A percentile compares a stretch with the other conserved stretches of the same genome.
These are phyloP conservation scores for Alternaria gaisen DNA, from an alignment of 2,329 filamentous ascomycete species.

Conservation along the genomic window DNA sequence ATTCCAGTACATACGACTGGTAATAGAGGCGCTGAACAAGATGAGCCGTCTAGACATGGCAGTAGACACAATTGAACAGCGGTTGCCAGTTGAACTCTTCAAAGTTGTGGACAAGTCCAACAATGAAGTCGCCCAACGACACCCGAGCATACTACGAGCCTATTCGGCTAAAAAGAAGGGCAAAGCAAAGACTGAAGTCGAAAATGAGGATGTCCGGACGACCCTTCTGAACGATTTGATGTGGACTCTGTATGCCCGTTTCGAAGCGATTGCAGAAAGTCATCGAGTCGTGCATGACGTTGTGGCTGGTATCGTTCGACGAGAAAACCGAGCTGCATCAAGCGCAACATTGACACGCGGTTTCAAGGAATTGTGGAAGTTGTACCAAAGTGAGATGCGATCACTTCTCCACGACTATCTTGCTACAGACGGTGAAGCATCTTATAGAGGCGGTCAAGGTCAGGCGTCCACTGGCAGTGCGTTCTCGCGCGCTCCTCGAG, in stretches of 20 bases:
- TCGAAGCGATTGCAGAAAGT: slow-evolving; percentile 95
- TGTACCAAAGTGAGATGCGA: slow-evolving; percentile 97
- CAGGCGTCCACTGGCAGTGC: slow-evolving; percentile 60
- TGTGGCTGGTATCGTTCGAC: slow-evolving; percentile 82
- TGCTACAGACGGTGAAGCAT: slow-evolving; percentile 84
- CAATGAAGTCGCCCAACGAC: slow-evolving; percentile 88
- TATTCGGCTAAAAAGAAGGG: slow-evolving; percentile 62
- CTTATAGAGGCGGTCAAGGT: slow-evolving; percentile 63
- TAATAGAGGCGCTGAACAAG: slow-evolving; percentile 90
- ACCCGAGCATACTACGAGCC: slow-evolving; percentile 78
- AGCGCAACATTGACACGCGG: slow-evolving; percentile 76
- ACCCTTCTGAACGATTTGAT: slow-evolving; percentile 91
- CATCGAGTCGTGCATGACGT: slow-evolving; percentile 95
- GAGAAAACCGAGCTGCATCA: slow-evolving; percentile 71
- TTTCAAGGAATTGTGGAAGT: slow-evolving; percentile 97
- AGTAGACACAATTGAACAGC: slow-evolving; percentile 89
- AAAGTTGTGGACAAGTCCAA: slow-evolving; percentile 94
- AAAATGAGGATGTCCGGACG: slow-evolving; percentile 75
- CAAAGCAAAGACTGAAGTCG: slow-evolving; percentile 68
- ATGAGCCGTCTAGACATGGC: slow-evolving; percentile 86
- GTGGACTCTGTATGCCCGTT: slow-evolving; percentile 93
- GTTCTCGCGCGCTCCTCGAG: slow-evolving; percentile 61
- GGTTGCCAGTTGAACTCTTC: slow-evolving; percentile 92
- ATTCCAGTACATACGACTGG: slow-evolving; percentile 87
- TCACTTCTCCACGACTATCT: slow-evolving; percentile 95